A percentile compares a stretch with the other conserved stretches of the same genome.
These are phyloP conservation scores for Trebouxia sp. DNA, from an alignment of 139 green algal species.

Conservation along the genomic window DNA sequence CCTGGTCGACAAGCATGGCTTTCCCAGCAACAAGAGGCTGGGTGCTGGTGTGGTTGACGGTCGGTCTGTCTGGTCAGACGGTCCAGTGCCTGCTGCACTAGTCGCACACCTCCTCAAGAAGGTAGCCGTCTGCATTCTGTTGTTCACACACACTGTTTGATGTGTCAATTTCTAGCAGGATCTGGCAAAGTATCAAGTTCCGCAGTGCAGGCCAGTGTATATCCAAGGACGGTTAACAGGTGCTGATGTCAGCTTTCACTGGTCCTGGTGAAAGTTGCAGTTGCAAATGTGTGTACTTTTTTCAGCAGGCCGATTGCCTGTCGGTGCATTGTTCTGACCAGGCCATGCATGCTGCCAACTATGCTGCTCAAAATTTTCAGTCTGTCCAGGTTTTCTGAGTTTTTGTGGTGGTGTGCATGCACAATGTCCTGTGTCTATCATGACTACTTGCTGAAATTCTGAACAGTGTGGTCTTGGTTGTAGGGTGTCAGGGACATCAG, in stretches of 20 bases:
- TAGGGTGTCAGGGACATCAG: slow-evolving; percentile 38
- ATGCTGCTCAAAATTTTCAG: not conserved
- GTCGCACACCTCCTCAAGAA: slow-evolving; percentile 47
- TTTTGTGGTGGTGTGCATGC: no score
- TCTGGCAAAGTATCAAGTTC: no score
- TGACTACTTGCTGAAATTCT: not conserved
- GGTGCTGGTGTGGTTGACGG: slow-evolving; percentile 85
- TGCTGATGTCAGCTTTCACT: no score
- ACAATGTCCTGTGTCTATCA: no score
- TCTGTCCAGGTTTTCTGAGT: not conserved
- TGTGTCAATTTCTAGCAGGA: no score
- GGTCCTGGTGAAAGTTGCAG: no score
- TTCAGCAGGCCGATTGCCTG: no score
- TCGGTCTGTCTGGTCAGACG: slow-evolving; percentile 79
- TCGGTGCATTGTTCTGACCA: no score
- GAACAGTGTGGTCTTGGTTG: not conserved
- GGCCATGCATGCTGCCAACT: not conserved
- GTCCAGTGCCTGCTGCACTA: slow-evolving; percentile 35
- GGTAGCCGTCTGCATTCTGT: not conserved
- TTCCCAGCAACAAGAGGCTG: slow-evolving; percentile 76
- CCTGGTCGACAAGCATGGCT: slow-evolving; percentile 72
- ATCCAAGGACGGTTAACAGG: no score
- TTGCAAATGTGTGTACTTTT: no score
- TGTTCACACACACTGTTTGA: no score
- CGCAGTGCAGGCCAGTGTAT: no score